Conservation (phyloP, 2,329 filamentous ascomycete genomes). For the Penicillium sp. region DNA sequence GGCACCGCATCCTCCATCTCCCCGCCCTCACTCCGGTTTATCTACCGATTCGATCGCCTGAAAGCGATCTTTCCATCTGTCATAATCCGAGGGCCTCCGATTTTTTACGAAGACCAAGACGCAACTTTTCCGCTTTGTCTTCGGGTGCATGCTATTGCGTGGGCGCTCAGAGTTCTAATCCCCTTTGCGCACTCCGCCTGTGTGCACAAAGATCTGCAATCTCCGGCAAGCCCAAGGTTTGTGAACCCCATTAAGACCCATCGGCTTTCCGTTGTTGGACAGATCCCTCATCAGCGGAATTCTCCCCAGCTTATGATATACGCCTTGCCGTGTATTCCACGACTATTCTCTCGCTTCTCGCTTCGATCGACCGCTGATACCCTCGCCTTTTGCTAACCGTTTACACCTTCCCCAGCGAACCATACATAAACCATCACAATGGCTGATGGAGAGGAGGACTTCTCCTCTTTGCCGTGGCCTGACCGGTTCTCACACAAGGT, state of each 20-base stretch:
- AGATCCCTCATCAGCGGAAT: background rate
- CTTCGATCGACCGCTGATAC: background rate
- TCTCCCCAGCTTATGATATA: background rate
- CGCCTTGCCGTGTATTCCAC: background rate
- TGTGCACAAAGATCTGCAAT: constrained; percentile 26
- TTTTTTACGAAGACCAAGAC: background rate
- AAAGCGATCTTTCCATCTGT: background rate
- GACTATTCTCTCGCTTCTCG: background rate
- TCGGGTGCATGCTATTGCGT: constrained; percentile 17
- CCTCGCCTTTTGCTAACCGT: constrained; percentile 14
- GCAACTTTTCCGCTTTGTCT: background rate
- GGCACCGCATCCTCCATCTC: constrained; percentile 11
- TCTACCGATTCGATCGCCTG: background rate
- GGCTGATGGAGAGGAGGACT: constrained; percentile 50
- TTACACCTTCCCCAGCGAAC: constrained; percentile 11
- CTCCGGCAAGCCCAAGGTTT: constrained; percentile 24
- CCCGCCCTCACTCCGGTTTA: constrained; percentile 6
- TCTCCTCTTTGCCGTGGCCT: constrained; percentile 47
- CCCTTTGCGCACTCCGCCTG: constrained; percentile 20
- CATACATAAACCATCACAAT: constrained; percentile 34
- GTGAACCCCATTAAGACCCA: constrained; percentile 12
- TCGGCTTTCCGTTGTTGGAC: constrained; percentile 2
- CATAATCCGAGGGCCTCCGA: background rate
- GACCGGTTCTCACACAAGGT: constrained; percentile 52
- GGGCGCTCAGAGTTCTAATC: constrained; percentile 2